phyloP scores from a whole-genome alignment of 2,329 filamentous ascomycete genomes.

The Colletotrichum siamense region DNA sequence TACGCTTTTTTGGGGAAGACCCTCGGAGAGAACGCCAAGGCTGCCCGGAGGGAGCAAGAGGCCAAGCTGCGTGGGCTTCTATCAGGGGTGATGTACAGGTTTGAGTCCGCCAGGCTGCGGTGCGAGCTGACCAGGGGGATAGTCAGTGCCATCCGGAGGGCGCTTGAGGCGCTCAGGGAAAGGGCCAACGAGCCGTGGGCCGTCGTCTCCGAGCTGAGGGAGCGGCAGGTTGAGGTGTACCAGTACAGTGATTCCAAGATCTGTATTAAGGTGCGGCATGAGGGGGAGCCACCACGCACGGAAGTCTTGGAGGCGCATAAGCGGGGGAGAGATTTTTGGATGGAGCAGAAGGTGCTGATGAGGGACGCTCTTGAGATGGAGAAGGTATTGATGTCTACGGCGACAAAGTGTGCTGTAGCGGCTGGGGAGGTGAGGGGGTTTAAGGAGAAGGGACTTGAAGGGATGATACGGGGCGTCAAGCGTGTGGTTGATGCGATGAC shows the following conservation, averaged over 20 bases:
- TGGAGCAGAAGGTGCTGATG: not conserved
- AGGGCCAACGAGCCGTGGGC: not conserved
- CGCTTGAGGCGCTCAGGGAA: not conserved
- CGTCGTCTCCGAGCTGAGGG: not conserved
- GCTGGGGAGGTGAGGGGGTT: not conserved
- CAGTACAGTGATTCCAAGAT: not conserved
- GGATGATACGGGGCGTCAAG: not conserved
- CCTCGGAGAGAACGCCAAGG: not conserved
- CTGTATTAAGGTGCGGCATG: not conserved
- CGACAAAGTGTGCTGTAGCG: not conserved
- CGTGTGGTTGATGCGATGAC: not conserved
- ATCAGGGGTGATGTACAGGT: not conserved
- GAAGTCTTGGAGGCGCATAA: not conserved
- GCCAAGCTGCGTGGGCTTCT: not conserved
- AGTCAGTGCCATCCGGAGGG: not conserved
- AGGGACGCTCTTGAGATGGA: not conserved
- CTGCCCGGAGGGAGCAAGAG: not conserved
- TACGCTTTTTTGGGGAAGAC: not conserved
- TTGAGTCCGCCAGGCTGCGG: not conserved
- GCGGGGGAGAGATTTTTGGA: rapidly evolving
- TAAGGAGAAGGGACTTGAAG: not conserved
- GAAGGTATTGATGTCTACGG: not conserved
- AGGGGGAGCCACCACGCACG: not conserved
- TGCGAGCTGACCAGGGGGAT: not conserved
- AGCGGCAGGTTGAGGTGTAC: not conserved